Percentiles rank a stretch among this genome's conserved stretches.
These are phyloP conservation scores for Glomus cerebriforme DNA, from an alignment of 192 early-diverging fungal genomes.

Conservation along the genomic window DNA sequence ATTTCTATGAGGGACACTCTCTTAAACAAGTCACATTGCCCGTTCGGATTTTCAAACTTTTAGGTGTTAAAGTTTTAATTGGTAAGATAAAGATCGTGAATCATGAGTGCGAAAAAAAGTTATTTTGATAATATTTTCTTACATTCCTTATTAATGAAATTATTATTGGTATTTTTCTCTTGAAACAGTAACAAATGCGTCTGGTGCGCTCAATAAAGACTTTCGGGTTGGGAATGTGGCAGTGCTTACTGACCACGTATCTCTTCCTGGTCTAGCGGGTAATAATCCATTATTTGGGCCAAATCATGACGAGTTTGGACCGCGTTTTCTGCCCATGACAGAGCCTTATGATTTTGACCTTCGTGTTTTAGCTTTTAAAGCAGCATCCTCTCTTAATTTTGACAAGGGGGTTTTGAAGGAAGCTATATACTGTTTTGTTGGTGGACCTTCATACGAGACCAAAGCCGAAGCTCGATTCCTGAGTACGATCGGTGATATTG, in stretches of 20 bases:
- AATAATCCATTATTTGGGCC: constrained; percentile 83
- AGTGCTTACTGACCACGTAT: constrained; percentile 78
- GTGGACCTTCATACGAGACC: constrained; percentile 93
- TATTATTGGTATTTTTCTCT: no score
- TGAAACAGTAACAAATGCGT: constrained; percentile 78
- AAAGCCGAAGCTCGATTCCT: constrained; percentile 80
- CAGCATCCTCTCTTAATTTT: constrained; percentile 52
- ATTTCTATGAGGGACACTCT: constrained; percentile 88
- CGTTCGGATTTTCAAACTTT: constrained; percentile 79
- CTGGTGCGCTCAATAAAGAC: constrained; percentile 73
- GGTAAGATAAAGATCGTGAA: no score
- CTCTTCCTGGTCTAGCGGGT: constrained; percentile 72
- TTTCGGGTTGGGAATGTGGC: constrained; percentile 87
- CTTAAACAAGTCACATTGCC: constrained; percentile 81
- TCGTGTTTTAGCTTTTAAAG: constrained; percentile 70
- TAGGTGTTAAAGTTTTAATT: constrained; percentile 77
- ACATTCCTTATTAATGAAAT: no score
- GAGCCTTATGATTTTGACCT: constrained; percentile 83
- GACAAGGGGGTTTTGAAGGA: constrained; percentile 63
- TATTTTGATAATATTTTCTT: no score
- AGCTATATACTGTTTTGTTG: constrained; percentile 79
- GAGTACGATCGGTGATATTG: constrained; percentile 69
- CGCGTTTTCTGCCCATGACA: constrained; percentile 84
- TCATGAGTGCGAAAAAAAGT: no score
- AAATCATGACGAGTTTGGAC: constrained; percentile 80